These are phyloP conservation scores for Calonectria pteridis DNA, from an alignment of 2,329 filamentous ascomycete species.

Conservation along the genomic window DNA sequence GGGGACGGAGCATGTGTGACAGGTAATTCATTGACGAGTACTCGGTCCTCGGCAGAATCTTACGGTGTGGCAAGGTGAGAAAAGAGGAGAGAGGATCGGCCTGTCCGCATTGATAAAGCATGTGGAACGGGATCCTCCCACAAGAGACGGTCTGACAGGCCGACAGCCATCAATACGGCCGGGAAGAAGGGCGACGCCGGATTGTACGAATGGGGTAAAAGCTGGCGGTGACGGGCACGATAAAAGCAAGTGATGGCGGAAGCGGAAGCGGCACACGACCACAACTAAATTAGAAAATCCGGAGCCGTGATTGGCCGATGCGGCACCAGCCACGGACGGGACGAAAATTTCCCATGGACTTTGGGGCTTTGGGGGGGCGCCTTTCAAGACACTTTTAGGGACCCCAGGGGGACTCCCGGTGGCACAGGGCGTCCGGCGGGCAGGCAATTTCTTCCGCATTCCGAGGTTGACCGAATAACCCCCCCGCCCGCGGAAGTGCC, in stretches of 20 bases:
- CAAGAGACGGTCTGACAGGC: background rate
- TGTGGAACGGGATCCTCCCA: background rate
- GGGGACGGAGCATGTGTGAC: background rate
- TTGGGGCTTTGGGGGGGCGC: background rate
- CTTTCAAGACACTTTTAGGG: too few relatives aligned
- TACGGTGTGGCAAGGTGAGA: background rate
- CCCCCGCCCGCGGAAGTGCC: constrained; percentile 15
- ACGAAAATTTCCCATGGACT: constrained; percentile 21
- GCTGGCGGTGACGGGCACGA: background rate
- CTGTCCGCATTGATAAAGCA: background rate
- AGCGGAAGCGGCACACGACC: constrained; percentile 18
- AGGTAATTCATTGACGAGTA: background rate
- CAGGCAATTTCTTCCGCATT: constrained; percentile 29
- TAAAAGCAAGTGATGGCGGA: constrained; percentile 1
- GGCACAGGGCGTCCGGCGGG: background rate
- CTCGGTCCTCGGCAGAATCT: background rate
- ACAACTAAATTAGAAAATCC: constrained; percentile 44
- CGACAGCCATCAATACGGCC: background rate
- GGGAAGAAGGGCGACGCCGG: constrained; percentile 7
- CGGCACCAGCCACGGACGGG: constrained; percentile 3
- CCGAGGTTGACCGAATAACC: constrained; percentile 43
- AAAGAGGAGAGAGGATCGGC: background rate
- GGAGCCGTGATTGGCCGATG: constrained; percentile 43
- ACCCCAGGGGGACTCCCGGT: constrained; percentile 20
- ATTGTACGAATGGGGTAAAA: background rate